Evolutionary conservation across 2,329 filamentous ascomycete genomes (phyloP), one percentile per base, ranked within the genome.

Genomic region (Diaporthe citrichinensis): DNA sequence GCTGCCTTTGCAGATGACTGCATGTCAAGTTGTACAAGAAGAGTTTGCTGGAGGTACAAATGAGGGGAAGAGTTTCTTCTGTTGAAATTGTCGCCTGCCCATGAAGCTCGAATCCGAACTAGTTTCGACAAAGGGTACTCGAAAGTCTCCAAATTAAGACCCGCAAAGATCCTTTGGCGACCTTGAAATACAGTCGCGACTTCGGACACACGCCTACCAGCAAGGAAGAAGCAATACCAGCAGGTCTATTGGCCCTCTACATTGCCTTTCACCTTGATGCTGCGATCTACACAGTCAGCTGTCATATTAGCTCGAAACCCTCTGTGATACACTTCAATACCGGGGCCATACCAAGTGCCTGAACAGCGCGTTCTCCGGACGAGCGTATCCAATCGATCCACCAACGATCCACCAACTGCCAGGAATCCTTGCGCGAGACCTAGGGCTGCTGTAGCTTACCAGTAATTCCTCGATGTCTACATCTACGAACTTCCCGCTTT

Each of bases 1-100:
- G 34, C 57, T 34, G 57, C 34, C 20, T 59, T n/a, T 28, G n/a
- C 12, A 61, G 58, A 28, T 61, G 58, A 61, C 58, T 61, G 58
- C 58, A 44, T 61, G 6, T 44, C 58, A 12, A n/a, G 58, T 61
- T n/a, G 36, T 12, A 61, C 58, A 41, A 41, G 8, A 28, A 44
- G 20, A 28, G 23, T 41, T 28, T 25, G 58, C n/a, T 25, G 10
- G 36, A 41, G 12, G 23, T 44, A 41, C 58, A 61, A 61, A 41
- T 61, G 58, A 61, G 58, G 36, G 23, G 58, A 1, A 25, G 34
- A 10, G 4, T 41, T 39, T 14, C 36, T 61, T 3, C n/a, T 44
- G n/a, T 4, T 36, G 31, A n/a, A 20, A 20, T 58, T 1, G 2
- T 3, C n/a, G 12, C 6, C 5, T 44, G 31, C 28, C n/a, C 36